These are phyloP conservation scores for Cladosporium sp. DNA, from an alignment of 2,329 filamentous ascomycete genomes.

Conservation along the genomic window DNA sequence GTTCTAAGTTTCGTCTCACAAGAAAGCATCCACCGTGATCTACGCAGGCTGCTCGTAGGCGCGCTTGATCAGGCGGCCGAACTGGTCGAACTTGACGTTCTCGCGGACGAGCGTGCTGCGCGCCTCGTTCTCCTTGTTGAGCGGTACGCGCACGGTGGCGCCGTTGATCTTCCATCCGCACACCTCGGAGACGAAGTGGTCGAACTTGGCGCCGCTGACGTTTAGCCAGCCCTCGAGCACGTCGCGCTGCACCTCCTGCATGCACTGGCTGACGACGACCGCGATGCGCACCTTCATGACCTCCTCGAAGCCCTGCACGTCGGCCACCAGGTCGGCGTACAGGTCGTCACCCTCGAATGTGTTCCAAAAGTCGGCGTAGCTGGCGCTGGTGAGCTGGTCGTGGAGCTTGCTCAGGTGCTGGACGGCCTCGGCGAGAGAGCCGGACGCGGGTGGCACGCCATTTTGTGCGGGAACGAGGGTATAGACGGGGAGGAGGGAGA, in stretches of 20 bases:
- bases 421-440: constrained; percentile 77
- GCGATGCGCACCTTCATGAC: constrained; percentile 85
- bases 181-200: constrained; percentile 44
- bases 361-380: constrained; percentile 90
- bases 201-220: constrained; percentile 41
- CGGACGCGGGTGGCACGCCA: constrained; percentile 47
- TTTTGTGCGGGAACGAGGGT: constrained; percentile 56
- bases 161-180: constrained; percentile 79
- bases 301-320: constrained; percentile 93
- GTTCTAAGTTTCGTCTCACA: constrained; percentile 2
- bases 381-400: constrained; percentile 79
- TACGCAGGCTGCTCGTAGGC: constrained; percentile 75
- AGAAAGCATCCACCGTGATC: neutral
- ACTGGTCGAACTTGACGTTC: constrained; percentile 87
- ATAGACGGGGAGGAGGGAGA: constrained; percentile 87
- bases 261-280: constrained; percentile 78
- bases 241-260: constrained; percentile 58
- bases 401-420: constrained; percentile 79
- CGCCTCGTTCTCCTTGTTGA: constrained; percentile 96
- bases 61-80: constrained; percentile 70
- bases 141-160: constrained; percentile 64
- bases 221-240: constrained; percentile 47
- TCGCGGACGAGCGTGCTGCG: constrained; percentile 93
- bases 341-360: constrained; percentile 89
- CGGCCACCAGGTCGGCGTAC: constrained; percentile 90